Percentiles rank a stretch among this genome's conserved stretches.
phyloP scores from a whole-genome alignment of 106 monocot genomes.

The Cymbidium sinense region DNA sequence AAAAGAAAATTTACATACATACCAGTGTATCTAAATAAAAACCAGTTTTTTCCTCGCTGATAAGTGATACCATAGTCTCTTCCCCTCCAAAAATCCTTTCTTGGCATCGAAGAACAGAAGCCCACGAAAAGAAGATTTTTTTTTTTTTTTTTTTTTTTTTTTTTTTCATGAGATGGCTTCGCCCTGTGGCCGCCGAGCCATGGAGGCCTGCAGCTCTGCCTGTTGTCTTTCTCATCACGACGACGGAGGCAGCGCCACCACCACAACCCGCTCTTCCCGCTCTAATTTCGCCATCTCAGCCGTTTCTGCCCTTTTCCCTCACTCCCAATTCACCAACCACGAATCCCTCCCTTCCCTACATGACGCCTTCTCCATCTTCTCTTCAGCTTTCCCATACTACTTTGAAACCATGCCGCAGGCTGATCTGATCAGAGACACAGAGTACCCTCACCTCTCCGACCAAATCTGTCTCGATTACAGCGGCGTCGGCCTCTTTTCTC shows the following conservation, averaged over 20 bases:
- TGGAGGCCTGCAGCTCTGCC: not conserved
- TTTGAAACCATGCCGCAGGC: constrained; percentile 26
- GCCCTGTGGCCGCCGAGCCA: not conserved
- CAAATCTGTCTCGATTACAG: constrained; percentile 77
- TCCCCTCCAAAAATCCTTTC: no score
- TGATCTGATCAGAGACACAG: constrained; percentile 35
- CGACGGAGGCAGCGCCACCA: not conserved
- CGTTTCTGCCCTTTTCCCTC: constrained; percentile 36
- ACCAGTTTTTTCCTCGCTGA: no score
- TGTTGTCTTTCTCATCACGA: constrained; percentile 1
- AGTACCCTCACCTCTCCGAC: constrained; percentile 57
- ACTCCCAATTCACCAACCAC: constrained; percentile 59
- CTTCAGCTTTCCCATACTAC: constrained; percentile 49
- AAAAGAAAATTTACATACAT: no score
- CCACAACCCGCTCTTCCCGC: constrained; percentile 32
- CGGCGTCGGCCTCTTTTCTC: constrained; percentile 52
- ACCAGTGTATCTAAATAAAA: no score
- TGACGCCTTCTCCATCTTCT: constrained; percentile 46
- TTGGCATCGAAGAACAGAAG: no score
- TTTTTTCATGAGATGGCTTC: not conserved
- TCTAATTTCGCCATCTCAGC: constrained; percentile 40
- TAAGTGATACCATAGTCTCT: no score
- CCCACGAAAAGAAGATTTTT: no score
- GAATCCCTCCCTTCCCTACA: constrained; percentile 57
- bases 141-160: no score